phyloP scores from a whole-genome alignment of 768 basidiomycete genomes.

The Omphalotus guepiniiformis region DNA sequence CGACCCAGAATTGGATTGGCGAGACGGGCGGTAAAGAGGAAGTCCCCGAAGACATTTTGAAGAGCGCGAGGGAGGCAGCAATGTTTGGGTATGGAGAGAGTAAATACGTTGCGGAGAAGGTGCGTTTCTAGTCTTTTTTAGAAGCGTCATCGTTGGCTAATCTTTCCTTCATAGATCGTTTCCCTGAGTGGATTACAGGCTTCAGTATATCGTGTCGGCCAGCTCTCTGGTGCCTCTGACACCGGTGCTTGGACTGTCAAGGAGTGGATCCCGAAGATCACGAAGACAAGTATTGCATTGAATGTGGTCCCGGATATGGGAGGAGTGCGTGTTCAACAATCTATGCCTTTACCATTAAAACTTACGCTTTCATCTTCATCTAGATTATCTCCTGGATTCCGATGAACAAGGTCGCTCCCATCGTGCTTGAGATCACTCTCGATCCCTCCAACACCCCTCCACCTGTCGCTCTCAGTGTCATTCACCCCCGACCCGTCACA shows the following conservation, averaged over 20 bases:
- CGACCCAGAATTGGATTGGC: constrained; percentile 19
- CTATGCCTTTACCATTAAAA: neutral
- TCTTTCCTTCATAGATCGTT: constrained; percentile 16
- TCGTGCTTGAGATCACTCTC: neutral
- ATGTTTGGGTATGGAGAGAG: constrained; percentile 33
- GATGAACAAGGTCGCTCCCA: neutral
- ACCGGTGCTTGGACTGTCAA: constrained; percentile 35
- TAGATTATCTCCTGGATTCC: neutral
- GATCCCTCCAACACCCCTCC: neutral
- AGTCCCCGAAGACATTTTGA: constrained; percentile 23
- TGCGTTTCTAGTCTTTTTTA: constrained; percentile 11
- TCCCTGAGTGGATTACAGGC: constrained; percentile 26
- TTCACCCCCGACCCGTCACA: neutral
- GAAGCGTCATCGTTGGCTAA: neutral
- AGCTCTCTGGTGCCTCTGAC: constrained; percentile 29
- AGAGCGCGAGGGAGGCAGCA: constrained; percentile 20
- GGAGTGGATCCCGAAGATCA: constrained; percentile 36
- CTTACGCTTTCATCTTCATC: neutral
- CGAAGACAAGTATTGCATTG: constrained; percentile 30
- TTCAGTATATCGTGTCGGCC: constrained; percentile 31
- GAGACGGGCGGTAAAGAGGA: constrained; percentile 9
- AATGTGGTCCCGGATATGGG: neutral
- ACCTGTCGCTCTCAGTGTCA: neutral
- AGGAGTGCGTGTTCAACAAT: neutral
- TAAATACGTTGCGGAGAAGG: constrained; percentile 34